A percentile compares a stretch with the other conserved stretches of the same genome.
These are phyloP conservation scores for Leishmania gerbilli DNA, from an alignment of 208 protist genomes.

Conservation along the genomic window DNA sequence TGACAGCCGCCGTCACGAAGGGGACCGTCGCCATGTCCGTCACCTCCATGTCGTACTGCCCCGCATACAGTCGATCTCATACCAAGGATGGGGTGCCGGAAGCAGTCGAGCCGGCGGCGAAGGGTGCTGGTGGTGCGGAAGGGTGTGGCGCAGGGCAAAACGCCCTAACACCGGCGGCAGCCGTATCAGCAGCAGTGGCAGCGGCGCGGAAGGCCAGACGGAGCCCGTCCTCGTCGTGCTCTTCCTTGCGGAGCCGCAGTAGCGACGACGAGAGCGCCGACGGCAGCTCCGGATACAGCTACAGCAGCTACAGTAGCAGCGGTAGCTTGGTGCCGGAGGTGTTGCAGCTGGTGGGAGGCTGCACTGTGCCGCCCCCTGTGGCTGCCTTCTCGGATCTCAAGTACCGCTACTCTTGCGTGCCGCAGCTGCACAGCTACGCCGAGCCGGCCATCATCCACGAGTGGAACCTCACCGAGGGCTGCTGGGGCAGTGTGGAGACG, in stretches of 20 bases:
- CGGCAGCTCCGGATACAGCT: slow-evolving; percentile 36
- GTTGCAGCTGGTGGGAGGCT: slow-evolving; percentile 56
- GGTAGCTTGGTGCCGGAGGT: slow-evolving; percentile 30
- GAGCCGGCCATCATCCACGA: slow-evolving; percentile 73
- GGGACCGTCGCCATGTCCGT: not conserved
- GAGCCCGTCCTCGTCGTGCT: slow-evolving; percentile 28
- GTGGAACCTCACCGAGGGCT: slow-evolving; percentile 64
- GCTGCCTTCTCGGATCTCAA: slow-evolving; percentile 55
- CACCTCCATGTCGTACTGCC: slow-evolving; percentile 19
- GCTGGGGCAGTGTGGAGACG: slow-evolving; percentile 64
- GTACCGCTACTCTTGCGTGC: slow-evolving; percentile 42
- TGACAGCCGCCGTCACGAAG: not conserved
- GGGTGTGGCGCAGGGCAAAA: not conserved
- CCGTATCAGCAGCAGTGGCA: not conserved
- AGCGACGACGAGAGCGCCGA: slow-evolving; percentile 24
- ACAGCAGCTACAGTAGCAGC: slow-evolving; percentile 26
- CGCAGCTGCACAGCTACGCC: slow-evolving; percentile 42
- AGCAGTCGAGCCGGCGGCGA: not conserved
- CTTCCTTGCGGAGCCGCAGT: slow-evolving; percentile 30
- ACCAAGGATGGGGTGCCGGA: not conserved
- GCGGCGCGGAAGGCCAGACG: slow-evolving; percentile 2
- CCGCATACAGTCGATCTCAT: slow-evolving; percentile 16
- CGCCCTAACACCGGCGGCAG: not conserved
- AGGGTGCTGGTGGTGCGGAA: not conserved
- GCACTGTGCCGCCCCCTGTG: slow-evolving; percentile 41